Conservation (phyloP, 164 flowering plant genomes). For the Nelumbo lutea region DNA sequence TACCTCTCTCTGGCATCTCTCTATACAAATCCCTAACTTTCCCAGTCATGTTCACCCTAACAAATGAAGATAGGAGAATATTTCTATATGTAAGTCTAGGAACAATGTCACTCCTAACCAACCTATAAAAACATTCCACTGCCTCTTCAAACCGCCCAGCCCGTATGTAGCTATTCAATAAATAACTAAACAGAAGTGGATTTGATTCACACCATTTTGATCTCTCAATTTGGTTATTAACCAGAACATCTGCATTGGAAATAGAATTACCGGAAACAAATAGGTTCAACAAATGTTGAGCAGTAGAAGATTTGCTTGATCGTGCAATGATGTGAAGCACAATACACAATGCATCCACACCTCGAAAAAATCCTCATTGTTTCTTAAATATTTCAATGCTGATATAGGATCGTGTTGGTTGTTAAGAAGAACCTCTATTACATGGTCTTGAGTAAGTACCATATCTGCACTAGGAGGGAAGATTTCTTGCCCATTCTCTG, state of each 20-base stretch:
- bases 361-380: conserved; percentile 26
- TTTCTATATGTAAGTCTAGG: conserved; percentile 31
- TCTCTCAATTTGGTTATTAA: conserved; percentile 32
- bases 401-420: conserved; percentile 28
- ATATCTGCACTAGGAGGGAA: background rate
- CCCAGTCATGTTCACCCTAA: conserved; percentile 29
- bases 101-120: conserved; percentile 31
- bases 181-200: conserved; percentile 31
- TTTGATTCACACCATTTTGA: conserved; percentile 31
- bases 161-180: conserved; percentile 42
- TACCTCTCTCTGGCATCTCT: conserved; percentile 35
- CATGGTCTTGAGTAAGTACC: conserved; percentile 4
- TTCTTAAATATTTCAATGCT: conserved; percentile 40
- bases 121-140: conserved; percentile 31
- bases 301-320: conserved; percentile 6
- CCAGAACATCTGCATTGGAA: conserved; percentile 18
- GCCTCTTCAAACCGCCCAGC: conserved; percentile 39
- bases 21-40: conserved; percentile 32
- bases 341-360: conserved; percentile 39
- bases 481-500: conserved; percentile 6
- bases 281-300: conserved; percentile 25
- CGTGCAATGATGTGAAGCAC: conserved; percentile 46
- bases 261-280: conserved; percentile 22
- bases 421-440: conserved; percentile 29
- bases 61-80: conserved; percentile 35